phyloP scores from a whole-genome alignment of 176 grass and related monocot species.

The Echinochloa phyllopogon region DNA sequence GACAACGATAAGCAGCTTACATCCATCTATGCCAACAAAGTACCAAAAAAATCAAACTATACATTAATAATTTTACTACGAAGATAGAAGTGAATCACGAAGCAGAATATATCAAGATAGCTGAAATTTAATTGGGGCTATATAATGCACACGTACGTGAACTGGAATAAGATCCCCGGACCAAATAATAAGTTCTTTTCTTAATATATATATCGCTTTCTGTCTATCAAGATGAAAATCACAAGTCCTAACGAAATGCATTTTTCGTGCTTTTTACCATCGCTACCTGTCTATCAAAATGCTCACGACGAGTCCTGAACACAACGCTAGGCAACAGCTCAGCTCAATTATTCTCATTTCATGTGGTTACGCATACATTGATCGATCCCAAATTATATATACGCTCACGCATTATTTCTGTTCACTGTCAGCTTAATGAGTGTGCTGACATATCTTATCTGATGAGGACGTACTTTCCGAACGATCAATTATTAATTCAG shows the following conservation, averaged over 20 bases:
- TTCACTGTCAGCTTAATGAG: not conserved
- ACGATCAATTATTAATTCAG: not conserved
- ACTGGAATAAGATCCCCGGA: not conserved
- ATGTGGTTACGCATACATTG: not conserved
- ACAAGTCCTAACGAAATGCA: not conserved
- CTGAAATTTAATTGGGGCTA: not conserved
- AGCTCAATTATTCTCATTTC: conserved; percentile 26
- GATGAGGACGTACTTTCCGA: not conserved
- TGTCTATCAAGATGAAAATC: not conserved
- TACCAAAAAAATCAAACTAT: not conserved
- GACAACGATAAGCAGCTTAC: not conserved
- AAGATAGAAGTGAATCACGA: not conserved
- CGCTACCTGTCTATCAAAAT: not conserved
- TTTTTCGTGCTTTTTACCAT: not conserved
- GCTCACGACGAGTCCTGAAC: not conserved
- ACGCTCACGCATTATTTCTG: not conserved
- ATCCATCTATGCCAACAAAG: not conserved
- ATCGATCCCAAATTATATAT: not conserved
- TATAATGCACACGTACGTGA: not conserved
- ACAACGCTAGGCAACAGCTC: conserved; percentile 19
- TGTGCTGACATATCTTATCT: not conserved
- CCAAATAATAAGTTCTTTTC: conserved; percentile 7
- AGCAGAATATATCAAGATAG: not conserved
- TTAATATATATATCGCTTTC: not conserved
- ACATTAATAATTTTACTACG: not conserved